Evolutionary conservation across 2,329 filamentous ascomycete genomes (phyloP).

Genomic region (Lachnellula arida): DNA sequence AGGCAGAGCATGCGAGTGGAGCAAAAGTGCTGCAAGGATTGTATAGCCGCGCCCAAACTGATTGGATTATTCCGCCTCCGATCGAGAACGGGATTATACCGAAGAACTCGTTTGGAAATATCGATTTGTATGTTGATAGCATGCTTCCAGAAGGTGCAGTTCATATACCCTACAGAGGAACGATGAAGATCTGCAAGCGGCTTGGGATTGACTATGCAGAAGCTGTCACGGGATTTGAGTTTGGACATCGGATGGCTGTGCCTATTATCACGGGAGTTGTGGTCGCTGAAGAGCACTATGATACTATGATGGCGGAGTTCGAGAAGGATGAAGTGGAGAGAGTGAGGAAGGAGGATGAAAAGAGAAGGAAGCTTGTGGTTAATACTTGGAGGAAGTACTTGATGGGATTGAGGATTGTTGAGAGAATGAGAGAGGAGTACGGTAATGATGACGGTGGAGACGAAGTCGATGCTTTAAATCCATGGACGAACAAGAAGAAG

Average conservation of each 20-base stretch:
- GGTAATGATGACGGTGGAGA: conserved; percentile 53
- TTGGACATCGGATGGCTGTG: conserved; percentile 89
- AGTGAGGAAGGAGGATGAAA: conserved; percentile 74
- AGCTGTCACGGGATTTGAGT: conserved; percentile 94
- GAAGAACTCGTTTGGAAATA: conserved; percentile 93
- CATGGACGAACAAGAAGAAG: conserved; percentile 42
- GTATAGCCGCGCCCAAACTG: conserved; percentile 79
- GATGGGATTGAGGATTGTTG: conserved; percentile 76
- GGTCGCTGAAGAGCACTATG: conserved; percentile 74
- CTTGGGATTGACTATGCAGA: conserved; percentile 86
- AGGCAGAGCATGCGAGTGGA: conserved; percentile 69
- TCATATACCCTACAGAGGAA: conserved; percentile 76
- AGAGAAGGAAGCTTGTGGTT: conserved; percentile 69
- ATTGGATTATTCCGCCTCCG: conserved; percentile 89
- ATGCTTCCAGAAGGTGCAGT: conserved; percentile 86
- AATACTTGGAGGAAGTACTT: conserved; percentile 82
- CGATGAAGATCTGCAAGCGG: conserved; percentile 74
- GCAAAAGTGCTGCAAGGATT: conserved; percentile 82
- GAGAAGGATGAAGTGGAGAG: conserved; percentile 72
- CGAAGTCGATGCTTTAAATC: conserved; percentile 50
- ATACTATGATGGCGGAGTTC: conserved; percentile 71
- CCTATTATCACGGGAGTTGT: conserved; percentile 90
- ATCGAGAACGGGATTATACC: conserved; percentile 83
- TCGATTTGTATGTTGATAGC: conserved; percentile 88
- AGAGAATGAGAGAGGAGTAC: conserved; percentile 73